Base-by-base conservation (phyloP, 768 basidiomycete species). In the Hericium alpestre region DNA sequence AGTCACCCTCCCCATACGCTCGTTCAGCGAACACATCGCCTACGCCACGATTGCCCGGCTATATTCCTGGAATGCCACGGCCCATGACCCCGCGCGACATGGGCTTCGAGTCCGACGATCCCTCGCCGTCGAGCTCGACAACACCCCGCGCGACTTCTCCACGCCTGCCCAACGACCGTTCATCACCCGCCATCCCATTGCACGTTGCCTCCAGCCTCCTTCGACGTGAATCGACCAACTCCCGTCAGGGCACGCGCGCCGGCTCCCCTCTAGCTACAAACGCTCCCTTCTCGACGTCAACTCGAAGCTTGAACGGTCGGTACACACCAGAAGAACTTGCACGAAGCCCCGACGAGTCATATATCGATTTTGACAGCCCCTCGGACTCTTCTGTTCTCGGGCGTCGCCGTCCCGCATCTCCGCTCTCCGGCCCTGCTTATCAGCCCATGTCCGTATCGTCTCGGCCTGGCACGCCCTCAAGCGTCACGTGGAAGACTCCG, bases 11-110 rank as follows among this genome's bases (percentile, higher is more conserved):
- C 22, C 83, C 84, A 25, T 74, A 70, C 49, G 70, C 71, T 58
- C 71, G 81, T 49, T 79, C 80, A 47, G 80, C 74, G 3, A 71
- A 73, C 13, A 68, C 70, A n/a, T 79, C 79, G 32, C 78, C 79
- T 37, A 70, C 71, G 0, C 76, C 79, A 46, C 76, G 80, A 41
- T 65, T 89, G 20, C 90, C 90, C 55, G 90, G 90, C 13, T 93
- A 93, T 69, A 83, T 90, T 56, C 90, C 90, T 22, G 90, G 90
- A 11, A 93, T 93, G 90, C 87, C 87, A 20, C 76, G 90, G 43
- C 90, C 90, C 16, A 90, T 92, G 86, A 92, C 90, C 6, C 90
- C 90, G n/a, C 84, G 82, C 56, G 86, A 89, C 61, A 64, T 72
- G 6, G 72, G 79, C 37, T 73, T 75, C 56, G 90, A 90, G 51